phyloP scores from a whole-genome alignment of 139 green algal genomes.

The Nannochloris sp. region DNA sequence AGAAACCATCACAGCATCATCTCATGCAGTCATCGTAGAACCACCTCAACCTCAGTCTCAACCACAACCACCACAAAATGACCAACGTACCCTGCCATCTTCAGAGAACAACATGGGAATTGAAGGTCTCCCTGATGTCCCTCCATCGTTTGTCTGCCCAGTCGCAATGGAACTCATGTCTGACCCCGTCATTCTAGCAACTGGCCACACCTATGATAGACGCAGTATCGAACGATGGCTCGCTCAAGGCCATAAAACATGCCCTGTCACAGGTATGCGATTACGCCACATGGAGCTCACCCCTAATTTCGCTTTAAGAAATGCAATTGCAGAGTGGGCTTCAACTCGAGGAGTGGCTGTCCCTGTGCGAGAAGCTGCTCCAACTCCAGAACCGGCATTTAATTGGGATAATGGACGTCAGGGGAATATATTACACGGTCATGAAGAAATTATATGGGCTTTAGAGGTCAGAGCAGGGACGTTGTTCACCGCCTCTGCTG shows the following conservation, averaged over 20 bases:
- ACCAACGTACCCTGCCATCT: not conserved
- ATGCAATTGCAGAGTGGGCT: conserved; percentile 84
- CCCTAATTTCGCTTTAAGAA: conserved; percentile 86
- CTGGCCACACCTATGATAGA: conserved; percentile 90
- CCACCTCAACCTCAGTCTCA: not conserved
- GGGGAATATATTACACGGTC: conserved; percentile 76
- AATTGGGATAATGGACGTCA: conserved; percentile 47
- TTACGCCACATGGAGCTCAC: conserved; percentile 84
- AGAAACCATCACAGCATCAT: not conserved
- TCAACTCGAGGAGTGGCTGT: conserved; percentile 46
- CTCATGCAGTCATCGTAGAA: too few species aligned
- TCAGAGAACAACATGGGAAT: conserved; percentile 2
- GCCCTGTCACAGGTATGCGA: conserved; percentile 82
- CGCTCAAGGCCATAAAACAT: conserved; percentile 77
- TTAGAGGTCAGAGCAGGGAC: conserved; percentile 63
- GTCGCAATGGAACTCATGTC: conserved; percentile 89
- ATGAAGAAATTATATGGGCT: conserved; percentile 95
- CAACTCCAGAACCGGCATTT: conserved; percentile 23
- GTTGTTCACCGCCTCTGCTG: conserved; percentile 80
- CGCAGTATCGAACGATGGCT: conserved; percentile 83
- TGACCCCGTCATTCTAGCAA: conserved; percentile 90
- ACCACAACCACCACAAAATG: not conserved
- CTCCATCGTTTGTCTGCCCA: conserved; percentile 68
- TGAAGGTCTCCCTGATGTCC: conserved; percentile 13
- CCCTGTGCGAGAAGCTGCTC: conserved; percentile 15